Base-by-base conservation (phyloP, 2,329 filamentous ascomycete genomes). In the Neofusicoccum sp. region DNA sequence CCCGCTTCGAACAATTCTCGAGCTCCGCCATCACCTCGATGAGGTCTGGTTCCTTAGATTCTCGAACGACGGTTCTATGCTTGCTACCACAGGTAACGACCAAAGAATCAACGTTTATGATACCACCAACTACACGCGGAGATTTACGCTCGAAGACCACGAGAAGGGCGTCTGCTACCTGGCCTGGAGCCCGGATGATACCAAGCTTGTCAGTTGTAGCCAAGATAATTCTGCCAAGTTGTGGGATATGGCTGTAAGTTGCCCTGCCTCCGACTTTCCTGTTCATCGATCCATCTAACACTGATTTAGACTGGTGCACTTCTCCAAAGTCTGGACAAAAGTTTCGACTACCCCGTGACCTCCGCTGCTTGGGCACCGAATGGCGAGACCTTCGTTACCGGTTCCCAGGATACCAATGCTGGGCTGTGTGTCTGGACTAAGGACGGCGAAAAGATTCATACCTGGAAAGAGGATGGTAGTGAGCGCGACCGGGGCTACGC, bases 41-140 rank as follows among this genome's bases (percentile, higher is more conserved):
- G 93, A 99, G 75, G 89, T 97, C 11, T 99, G 93, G 93, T 90
- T 91, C 69, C 81, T 97, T 9, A 84, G 88, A 56, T 99, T 96
- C 73, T 98, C 93, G 4, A 88, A 96, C 63, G 88, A 96, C 68
- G 95, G 95, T 14, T 85, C 82, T 24, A 89, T 85, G 67, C 77
- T 99, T 61, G 95, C 93, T 2, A 93, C 90, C 36, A 90, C 91
- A 62, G 91, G 93, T 53, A 85, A 85, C 67, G 89, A 91, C 63
- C 85, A 85, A 30, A 81, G 83, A 6, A 88, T 96, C 49, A 82
- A 91, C 59, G 89, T 99, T 61, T 98, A 95, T 78, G 89, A 96
- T 60, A 89, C 90, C 0, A 79, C 79, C 2, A 84, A 84, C 0
- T 96, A 93, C 70, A 78, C 83, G 14, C 78, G 89, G 6, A 69